Evolutionary conservation across 73 alveolate genomes (phyloP).

Genomic region (Tetrahymena elliotti): DNA sequence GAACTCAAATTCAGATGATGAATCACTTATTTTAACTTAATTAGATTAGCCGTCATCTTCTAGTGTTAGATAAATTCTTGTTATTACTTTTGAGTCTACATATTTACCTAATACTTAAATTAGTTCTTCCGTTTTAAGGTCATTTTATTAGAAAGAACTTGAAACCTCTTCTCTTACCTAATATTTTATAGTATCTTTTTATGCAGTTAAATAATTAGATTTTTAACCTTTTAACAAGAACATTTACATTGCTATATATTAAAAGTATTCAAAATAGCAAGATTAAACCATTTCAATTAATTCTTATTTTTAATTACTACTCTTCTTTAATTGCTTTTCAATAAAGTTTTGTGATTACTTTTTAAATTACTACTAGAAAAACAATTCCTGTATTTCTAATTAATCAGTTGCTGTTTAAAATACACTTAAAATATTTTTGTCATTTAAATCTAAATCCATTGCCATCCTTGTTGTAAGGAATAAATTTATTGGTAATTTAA

Average conservation of each 20-base stretch:
- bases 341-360: neutral
- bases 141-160: neutral
- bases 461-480: neutral
- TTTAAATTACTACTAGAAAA: neutral
- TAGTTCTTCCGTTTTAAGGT: neutral
- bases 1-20: neutral
- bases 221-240: neutral
- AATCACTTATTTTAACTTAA: neutral
- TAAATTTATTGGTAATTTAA: neutral
- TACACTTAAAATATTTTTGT: too few species aligned
- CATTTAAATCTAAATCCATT: neutral
- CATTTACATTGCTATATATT: neutral
- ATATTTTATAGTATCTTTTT: neutral
- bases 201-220: too few species aligned
- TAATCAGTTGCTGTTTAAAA: neutral
- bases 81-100: neutral
- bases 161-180: neutral
- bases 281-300: neutral
- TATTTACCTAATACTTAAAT: too few species aligned
- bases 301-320: neutral
- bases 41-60: neutral
- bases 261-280: neutral
- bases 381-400: neutral
- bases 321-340: neutral
- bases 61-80: neutral